Evolutionary conservation across 495 filamentous ascomycete species (phyloP), one percentile per base, ranked within the genome.

Genomic region (Mytilinidion resinicola): DNA sequence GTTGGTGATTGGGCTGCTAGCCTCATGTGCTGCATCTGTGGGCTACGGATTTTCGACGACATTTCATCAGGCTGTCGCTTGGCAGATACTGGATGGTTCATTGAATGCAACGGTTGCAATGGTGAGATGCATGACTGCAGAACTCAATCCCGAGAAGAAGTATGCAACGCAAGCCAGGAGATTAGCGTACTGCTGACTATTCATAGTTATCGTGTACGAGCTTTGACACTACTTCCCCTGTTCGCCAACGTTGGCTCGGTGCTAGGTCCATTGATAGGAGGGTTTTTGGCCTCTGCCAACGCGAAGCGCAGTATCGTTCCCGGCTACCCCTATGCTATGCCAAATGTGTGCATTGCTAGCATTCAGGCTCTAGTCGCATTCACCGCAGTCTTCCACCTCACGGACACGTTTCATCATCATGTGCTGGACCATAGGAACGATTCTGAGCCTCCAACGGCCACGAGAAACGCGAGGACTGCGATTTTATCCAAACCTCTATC

Each of bases 71-170:
- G 57, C 57, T 1, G 37, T 60, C 3, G 21, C 37, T 5, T 60
- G 57, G 57, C 51, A 53, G 34, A 39, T 55, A 7, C 55, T 60
- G 17, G 57, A 15, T 53, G 57, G 57, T 1, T 4, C 51, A 1
- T 46, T 60, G 57, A 60, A 37, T 21, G 49, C 34, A 20, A 60
- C 44, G 30, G 51, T 60, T 5, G 50, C 57, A 30, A 55, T 60
- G 43, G 44, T 41, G 11, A 30, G 57, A 15, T 60, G 57, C 15
- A 34, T 60, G 9, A 43, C 49, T 37, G 57, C 57, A 35, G 57
- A 60, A 36, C 12, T 60, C 12, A 53, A 60, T 35, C 57, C 57
- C 1, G 57, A 60, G 35, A 60, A 55, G 37, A 20, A 39, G 57
- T 60, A 46, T 9, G 37, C 33, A 17, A 19, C 12, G 42, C 41